These are phyloP conservation scores for Lyophyllum atratum DNA, from an alignment of 768 basidiomycete species.

Conservation along the genomic window DNA sequence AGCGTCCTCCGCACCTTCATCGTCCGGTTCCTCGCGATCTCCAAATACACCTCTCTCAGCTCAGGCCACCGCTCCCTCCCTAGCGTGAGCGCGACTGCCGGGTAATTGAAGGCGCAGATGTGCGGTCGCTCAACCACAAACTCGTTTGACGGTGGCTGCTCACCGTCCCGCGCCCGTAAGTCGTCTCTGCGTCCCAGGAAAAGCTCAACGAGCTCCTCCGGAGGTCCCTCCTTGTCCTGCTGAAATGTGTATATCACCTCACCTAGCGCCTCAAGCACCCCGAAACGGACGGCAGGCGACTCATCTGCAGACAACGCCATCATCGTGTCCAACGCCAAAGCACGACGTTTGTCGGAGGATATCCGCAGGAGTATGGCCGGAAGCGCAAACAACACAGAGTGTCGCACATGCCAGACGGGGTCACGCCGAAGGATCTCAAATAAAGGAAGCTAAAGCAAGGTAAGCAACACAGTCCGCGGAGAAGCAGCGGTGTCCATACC, in stretches of 20 bases:
- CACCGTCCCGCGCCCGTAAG: slow-evolving; percentile 37
- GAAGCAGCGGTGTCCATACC: slow-evolving; percentile 39
- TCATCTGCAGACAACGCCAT: slow-evolving; percentile 64
- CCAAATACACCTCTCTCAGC: slow-evolving; percentile 66
- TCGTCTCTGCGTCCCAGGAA: slow-evolving; percentile 70
- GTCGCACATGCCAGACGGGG: slow-evolving; percentile 78
- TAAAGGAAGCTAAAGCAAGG: slow-evolving; percentile 65
- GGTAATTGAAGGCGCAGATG: slow-evolving; percentile 88
- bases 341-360: slow-evolving; percentile 52
- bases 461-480: not conserved
- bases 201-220: slow-evolving; percentile 69
- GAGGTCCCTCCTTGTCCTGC: slow-evolving; percentile 64
- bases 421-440: slow-evolving; percentile 74
- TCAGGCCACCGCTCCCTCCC: slow-evolving; percentile 76
- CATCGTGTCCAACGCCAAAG: slow-evolving; percentile 68
- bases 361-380: slow-evolving; percentile 79
- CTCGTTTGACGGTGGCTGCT: slow-evolving; percentile 35
- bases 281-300: slow-evolving; percentile 68
- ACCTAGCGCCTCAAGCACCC: slow-evolving; percentile 83
- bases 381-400: slow-evolving; percentile 84
- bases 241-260: slow-evolving; percentile 87
- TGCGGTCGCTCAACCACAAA: slow-evolving; percentile 67
- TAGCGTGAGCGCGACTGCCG: slow-evolving; percentile 84
- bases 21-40: slow-evolving; percentile 60
- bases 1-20: slow-evolving; percentile 75